Evolutionary conservation across 2,329 filamentous ascomycete genomes (phyloP).

Genomic region (Fusarium continuum): DNA sequence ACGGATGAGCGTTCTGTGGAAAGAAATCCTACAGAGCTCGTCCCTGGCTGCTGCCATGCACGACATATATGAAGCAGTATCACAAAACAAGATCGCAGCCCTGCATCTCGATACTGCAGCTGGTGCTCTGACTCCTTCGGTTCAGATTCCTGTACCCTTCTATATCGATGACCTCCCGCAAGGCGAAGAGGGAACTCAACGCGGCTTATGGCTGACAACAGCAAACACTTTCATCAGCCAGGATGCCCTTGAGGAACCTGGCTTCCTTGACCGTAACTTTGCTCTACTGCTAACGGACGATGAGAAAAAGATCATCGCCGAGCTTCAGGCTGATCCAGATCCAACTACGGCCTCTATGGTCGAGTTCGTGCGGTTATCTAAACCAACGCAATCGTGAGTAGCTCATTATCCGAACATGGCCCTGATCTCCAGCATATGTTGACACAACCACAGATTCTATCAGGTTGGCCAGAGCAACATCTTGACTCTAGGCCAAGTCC

Average conservation of each 20-base stretch:
- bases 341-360: constrained; percentile 80
- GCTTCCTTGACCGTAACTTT: constrained; percentile 84
- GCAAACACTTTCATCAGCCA: constrained; percentile 78
- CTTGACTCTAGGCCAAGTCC: constrained; percentile 81
- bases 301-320: constrained; percentile 75
- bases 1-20: constrained; percentile 75
- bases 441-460: constrained; percentile 57
- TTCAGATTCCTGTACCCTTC: constrained; percentile 71
- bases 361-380: constrained; percentile 81
- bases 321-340: constrained; percentile 80
- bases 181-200: constrained; percentile 73
- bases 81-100: constrained; percentile 85
- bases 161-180: constrained; percentile 79
- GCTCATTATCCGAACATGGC: neutral
- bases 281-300: constrained; percentile 86
- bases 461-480: constrained; percentile 76
- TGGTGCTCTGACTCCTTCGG: constrained; percentile 67
- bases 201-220: constrained; percentile 86
- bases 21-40: constrained; percentile 74
- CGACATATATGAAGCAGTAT: constrained; percentile 83
- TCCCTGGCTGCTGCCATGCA: constrained; percentile 84
- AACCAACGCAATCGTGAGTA: constrained; percentile 69
- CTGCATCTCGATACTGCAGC: constrained; percentile 74
- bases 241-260: constrained; percentile 72
- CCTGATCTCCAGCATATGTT: too few species aligned